Percentiles rank a stretch among this genome's conserved stretches.
phyloP scores from a whole-genome alignment of 2,329 filamentous ascomycete genomes.

The Ophidiomyces ophidiicola region DNA sequence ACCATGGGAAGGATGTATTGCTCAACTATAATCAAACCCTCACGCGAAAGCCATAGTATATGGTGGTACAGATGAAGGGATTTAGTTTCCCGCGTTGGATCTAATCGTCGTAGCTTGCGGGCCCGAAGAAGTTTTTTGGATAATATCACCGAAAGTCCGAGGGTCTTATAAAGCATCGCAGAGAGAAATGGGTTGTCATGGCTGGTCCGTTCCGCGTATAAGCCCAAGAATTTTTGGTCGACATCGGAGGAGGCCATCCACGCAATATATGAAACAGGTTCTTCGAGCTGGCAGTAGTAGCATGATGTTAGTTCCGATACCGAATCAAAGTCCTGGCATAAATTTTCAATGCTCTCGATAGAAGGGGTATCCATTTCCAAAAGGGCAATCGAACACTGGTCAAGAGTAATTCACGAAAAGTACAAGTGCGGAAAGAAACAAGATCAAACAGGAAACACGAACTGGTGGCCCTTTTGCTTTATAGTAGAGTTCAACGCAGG shows the following conservation, averaged over 20 bases:
- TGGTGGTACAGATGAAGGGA: constrained; percentile 75
- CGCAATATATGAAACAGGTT: constrained; percentile 25
- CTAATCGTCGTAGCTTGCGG: constrained; percentile 69
- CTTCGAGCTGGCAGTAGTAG: constrained; percentile 18
- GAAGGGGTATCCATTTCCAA: constrained; percentile 5
- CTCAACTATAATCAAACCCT: constrained; percentile 79
- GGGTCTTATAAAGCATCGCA: constrained; percentile 70
- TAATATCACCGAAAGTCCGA: constrained; percentile 80
- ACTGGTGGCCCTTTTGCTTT: not conserved
- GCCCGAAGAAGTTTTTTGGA: constrained; percentile 72
- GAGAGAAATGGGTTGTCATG: constrained; percentile 64
- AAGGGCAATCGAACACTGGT: too few species aligned
- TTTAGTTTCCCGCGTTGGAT: constrained; percentile 63
- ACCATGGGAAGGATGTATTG: constrained; percentile 76
- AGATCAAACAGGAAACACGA: not conserved
- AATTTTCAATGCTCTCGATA: not conserved
- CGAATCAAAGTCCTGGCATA: not conserved
- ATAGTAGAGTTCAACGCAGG: not conserved
- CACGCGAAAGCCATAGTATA: constrained; percentile 89
- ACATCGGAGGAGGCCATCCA: constrained; percentile 93
- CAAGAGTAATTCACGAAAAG: too few species aligned
- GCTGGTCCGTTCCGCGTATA: constrained; percentile 68
- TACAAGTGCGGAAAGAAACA: not conserved
- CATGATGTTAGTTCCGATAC: constrained; percentile 13
- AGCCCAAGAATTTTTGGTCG: constrained; percentile 92